Evolutionary conservation across 805 yeast species (phyloP).

Genomic region (Zygoascus bituminiphila): DNA sequence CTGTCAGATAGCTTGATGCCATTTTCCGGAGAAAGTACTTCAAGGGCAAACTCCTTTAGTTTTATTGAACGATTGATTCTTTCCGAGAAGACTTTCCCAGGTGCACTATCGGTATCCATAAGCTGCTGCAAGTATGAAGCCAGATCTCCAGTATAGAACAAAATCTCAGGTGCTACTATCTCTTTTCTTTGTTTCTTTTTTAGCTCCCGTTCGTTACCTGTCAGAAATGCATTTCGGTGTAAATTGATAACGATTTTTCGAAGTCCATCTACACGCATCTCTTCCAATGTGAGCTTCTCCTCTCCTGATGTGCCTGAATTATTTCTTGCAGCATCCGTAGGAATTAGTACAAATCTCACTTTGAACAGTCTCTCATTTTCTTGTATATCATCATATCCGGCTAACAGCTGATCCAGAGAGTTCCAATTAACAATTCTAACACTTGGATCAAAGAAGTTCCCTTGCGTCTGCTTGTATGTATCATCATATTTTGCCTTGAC

Average conservation of each 20-base stretch:
- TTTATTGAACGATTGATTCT: conserved; percentile 43
- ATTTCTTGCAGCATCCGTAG: conserved; percentile 59
- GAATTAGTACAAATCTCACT: conserved; percentile 78
- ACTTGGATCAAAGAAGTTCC: conserved; percentile 44
- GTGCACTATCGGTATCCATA: conserved; percentile 25
- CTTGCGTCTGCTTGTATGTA: conserved; percentile 47
- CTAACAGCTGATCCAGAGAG: conserved; percentile 79
- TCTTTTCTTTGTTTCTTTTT: conserved; percentile 34
- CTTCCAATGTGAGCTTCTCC: conserved; percentile 73
- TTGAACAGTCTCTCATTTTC: conserved; percentile 36
- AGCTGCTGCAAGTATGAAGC: conserved; percentile 54
- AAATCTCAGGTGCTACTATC: conserved; percentile 57
- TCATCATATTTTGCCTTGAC: conserved; percentile 76
- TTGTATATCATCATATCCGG: conserved; percentile 73
- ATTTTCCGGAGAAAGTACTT: conserved; percentile 50
- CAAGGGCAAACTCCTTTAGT: conserved; percentile 47
- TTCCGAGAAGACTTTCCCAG: conserved; percentile 22
- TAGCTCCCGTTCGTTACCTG: conserved; percentile 35
- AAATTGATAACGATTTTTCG: conserved; percentile 53
- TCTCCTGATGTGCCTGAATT: conserved; percentile 36
- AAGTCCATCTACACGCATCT: conserved; percentile 85
- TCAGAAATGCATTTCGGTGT: conserved; percentile 45
- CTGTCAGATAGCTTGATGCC: conserved; percentile 69
- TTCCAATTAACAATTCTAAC: conserved; percentile 69
- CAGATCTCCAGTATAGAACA: conserved; percentile 80